Conservation (phyloP, 2,329 filamentous ascomycete genomes). For the Chrysoporthe cubensis region DNA sequence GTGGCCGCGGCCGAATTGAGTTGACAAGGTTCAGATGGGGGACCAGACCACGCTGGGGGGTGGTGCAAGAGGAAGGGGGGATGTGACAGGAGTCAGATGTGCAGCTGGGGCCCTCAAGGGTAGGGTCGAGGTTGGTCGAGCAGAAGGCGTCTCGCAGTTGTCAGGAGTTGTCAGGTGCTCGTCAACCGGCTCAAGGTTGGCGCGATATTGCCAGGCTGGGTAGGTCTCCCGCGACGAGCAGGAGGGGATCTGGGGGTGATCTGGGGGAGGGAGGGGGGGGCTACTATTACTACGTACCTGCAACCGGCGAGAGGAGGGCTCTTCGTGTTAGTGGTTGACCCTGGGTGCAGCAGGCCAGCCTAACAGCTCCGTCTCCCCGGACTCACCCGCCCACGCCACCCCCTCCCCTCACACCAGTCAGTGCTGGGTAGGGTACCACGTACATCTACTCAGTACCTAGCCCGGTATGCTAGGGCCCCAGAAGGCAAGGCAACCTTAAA, state of each 20-base stretch:
- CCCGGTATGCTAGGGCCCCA: not conserved
- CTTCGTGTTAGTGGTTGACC: not conserved
- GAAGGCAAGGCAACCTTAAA: too few relatives aligned
- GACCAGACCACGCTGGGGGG: too few relatives aligned
- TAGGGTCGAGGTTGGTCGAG: not conserved
- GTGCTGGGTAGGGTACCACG: too few relatives aligned
- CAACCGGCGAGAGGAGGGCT: not conserved
- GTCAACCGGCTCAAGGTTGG: constrained; percentile 9
- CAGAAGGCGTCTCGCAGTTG: not conserved
- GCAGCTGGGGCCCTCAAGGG: not conserved
- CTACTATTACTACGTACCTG: not conserved
- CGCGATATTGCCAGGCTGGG: constrained; percentile 4
- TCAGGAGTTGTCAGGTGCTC: constrained; percentile 14
- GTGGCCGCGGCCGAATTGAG: too few relatives aligned
- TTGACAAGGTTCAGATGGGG: not conserved
- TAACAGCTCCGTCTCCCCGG: not conserved
- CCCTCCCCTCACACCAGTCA: too few relatives aligned
- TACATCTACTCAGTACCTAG: not conserved
- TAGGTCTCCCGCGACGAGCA: not conserved
- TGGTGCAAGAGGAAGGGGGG: not conserved
- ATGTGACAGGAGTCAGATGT: not conserved
- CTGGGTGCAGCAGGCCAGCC: not conserved
- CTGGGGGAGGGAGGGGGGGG: not conserved
- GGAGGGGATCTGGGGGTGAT: not conserved
- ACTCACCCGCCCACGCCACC: not conserved